These are phyloP conservation scores for Globisporangium yorkense DNA, from an alignment of 352 stramenopile genomes.

Conservation along the genomic window DNA sequence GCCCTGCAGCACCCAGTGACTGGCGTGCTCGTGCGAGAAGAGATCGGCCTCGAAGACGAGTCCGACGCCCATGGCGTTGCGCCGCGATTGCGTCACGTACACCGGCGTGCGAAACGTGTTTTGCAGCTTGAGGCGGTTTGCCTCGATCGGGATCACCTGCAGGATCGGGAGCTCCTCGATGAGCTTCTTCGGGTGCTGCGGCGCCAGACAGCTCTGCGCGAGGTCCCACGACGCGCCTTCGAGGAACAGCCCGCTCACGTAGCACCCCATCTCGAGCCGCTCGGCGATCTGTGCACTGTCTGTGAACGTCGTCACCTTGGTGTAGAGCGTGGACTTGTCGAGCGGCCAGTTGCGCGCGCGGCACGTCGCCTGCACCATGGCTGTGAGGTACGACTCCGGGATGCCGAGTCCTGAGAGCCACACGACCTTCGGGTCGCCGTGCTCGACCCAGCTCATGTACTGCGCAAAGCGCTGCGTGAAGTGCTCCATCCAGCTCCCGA, in stretches of 20 bases:
- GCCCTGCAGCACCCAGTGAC: slow-evolving; percentile 93
- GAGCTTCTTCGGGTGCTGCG: slow-evolving; percentile 92
- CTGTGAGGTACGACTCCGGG: slow-evolving; percentile 94
- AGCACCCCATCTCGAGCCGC: slow-evolving; percentile 85
- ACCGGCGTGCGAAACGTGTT: slow-evolving; percentile 94
- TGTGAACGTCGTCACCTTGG: slow-evolving; percentile 86
- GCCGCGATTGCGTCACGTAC: slow-evolving; percentile 92
- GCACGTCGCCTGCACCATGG: slow-evolving; percentile 93
- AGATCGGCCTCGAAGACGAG: slow-evolving; percentile 94
- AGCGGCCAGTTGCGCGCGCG: slow-evolving; percentile 92
- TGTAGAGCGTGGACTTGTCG: slow-evolving; percentile 94
- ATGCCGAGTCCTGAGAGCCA: slow-evolving; percentile 94
- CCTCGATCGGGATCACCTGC: slow-evolving; percentile 94
- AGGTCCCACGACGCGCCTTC: slow-evolving; percentile 94
- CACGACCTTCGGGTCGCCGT: slow-evolving; percentile 89
- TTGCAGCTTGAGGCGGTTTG: slow-evolving; percentile 92
- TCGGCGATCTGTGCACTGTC: slow-evolving; percentile 53
- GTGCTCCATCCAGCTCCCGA: slow-evolving; percentile 95
- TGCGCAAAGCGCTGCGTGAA: slow-evolving; percentile 86
- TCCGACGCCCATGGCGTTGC: slow-evolving; percentile 94
- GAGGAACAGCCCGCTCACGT: slow-evolving; percentile 89
- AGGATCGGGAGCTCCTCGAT: slow-evolving; percentile 93
- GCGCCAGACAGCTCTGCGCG: slow-evolving; percentile 56
- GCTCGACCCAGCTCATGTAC: slow-evolving; percentile 89
- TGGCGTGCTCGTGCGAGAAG: slow-evolving; percentile 87